Base-by-base conservation (phyloP, 1,284 basidiomycete species). In the Schizophyllum commune region DNA sequence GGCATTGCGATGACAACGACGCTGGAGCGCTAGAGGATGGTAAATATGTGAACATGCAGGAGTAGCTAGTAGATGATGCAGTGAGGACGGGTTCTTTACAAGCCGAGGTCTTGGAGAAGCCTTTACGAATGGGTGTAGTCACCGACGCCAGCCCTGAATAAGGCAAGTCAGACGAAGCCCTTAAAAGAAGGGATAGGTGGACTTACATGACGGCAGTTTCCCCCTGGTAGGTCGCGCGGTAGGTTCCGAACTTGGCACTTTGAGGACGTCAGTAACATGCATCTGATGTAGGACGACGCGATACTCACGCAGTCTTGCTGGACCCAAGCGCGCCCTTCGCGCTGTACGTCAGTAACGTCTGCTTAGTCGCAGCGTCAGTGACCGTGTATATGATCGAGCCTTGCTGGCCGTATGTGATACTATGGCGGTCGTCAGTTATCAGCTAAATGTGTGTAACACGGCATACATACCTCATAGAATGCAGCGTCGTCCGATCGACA, bases 391-490 rank as follows among this genome's bases (percentile, higher is more conserved):
- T 39, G 5, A 60, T 8, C 27, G 20, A 56, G 11, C 59, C 59
- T 20, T 54, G 34, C 4, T 54, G 21, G 19, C 59, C 59, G 39
- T n/a, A 39, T 15, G 32, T 57, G 21, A 54, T 54, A n/a, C n/a
- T n/a, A n/a, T n/a, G n/a, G n/a, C n/a, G n/a, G n/a, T n/a, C n/a
- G n/a, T n/a, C n/a, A n/a, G n/a, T n/a, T n/a, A n/a, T n/a, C n/a
- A n/a, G n/a, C n/a, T n/a, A n/a, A n/a, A n/a, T n/a, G n/a, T n/a
- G n/a, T n/a, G n/a, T n/a, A n/a, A n/a, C n/a, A n/a, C n/a, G n/a
- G n/a, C n/a, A n/a, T n/a, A n/a, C n/a, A n/a, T n/a, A 60, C 59
- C 21, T 39, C 17, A 60, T 60, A 5, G 59, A 39, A 55, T 60
- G 59, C 3, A 56, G 19, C 15, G 59, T 60, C 9, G 55, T 56